phyloP scores from a whole-genome alignment of 768 basidiomycete genomes.

The Pleurotus ostreatus region DNA sequence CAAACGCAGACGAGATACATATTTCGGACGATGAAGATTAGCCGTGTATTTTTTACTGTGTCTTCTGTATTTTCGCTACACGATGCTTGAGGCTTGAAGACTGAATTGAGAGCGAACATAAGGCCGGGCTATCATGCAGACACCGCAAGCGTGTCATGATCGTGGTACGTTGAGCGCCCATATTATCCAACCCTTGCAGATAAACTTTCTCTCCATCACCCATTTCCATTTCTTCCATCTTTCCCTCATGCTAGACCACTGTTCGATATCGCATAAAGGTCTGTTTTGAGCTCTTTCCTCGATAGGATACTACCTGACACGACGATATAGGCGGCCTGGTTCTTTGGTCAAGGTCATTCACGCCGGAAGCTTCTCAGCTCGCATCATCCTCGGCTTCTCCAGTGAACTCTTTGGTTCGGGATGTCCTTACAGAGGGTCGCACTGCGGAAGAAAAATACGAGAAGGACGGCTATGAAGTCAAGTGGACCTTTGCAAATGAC shows the following conservation, averaged over 20 bases:
- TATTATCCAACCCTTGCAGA: too few species aligned
- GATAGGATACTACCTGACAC: too few species aligned
- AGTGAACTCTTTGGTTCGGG: slow-evolving; percentile 83
- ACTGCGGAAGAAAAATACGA: slow-evolving; percentile 82
- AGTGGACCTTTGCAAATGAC: slow-evolving; percentile 94
- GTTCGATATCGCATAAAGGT: slow-evolving; percentile 95
- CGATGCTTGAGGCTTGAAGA: too few species aligned
- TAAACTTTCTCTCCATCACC: too few species aligned
- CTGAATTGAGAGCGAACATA: too few species aligned
- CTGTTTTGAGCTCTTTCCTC: slow-evolving; percentile 1
- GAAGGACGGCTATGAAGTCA: slow-evolving; percentile 90
- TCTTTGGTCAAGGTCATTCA: slow-evolving; percentile 93
- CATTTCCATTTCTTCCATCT: too few species aligned
- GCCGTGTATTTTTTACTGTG: neutral
- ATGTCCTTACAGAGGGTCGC: slow-evolving; percentile 89
- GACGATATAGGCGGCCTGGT: slow-evolving; percentile 73
- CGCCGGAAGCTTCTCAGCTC: slow-evolving; percentile 73
- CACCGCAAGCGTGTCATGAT: too few species aligned
- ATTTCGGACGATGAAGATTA: slow-evolving; percentile 80
- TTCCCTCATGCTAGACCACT: slow-evolving; percentile 81
- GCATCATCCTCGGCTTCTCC: slow-evolving; percentile 73
- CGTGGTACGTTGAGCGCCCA: too few species aligned
- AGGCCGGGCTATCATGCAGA: too few species aligned
- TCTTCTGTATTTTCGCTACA: too few species aligned
- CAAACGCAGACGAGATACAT: slow-evolving; percentile 82